Percentiles rank a stretch among this genome's conserved stretches.
Evolutionary conservation across 2,329 filamentous ascomycete species (phyloP).

Genomic region (Aspergillus aculeatus): DNA sequence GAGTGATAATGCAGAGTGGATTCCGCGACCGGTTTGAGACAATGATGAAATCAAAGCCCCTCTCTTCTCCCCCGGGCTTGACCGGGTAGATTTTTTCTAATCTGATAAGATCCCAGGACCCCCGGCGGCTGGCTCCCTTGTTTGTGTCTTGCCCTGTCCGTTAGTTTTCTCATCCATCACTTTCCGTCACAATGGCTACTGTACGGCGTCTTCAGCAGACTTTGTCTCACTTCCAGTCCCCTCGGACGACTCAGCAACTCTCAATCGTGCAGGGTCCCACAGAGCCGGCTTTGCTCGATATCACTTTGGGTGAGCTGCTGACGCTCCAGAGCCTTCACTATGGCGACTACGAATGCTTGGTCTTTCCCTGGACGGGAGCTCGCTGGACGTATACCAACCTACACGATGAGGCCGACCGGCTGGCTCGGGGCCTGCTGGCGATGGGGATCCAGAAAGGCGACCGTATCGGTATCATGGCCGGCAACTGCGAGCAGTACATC

Average conservation of each 20-base stretch:
- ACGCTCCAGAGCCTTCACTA: conserved; percentile 68
- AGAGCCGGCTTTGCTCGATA: conserved; percentile 66
- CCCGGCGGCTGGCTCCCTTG: not conserved
- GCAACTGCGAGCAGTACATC: conserved; percentile 58
- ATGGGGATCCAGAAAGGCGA: conserved; percentile 68
- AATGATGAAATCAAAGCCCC: not conserved
- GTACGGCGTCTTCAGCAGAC: conserved; percentile 33
- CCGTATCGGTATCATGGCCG: conserved; percentile 71
- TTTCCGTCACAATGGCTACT: conserved; percentile 22
- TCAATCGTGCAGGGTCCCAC: conserved; percentile 67
- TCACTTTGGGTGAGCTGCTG: conserved; percentile 71
- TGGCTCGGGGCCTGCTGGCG: conserved; percentile 65
- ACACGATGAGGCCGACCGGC: conserved; percentile 59
- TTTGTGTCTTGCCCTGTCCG: not conserved
- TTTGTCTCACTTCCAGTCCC: conserved; percentile 28
- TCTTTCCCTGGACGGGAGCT: conserved; percentile 73
- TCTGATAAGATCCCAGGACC: conserved; percentile 7
- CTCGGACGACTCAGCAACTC: conserved; percentile 23
- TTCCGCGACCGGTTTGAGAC: not conserved
- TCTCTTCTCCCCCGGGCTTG: not conserved
- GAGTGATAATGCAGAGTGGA: not conserved
- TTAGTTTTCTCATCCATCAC: not conserved
- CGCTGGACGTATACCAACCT: conserved; percentile 70
- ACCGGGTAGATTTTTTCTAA: not conserved
- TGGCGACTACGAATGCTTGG: conserved; percentile 64